phyloP scores from a whole-genome alignment of 495 filamentous ascomycete genomes.

The Neurospora sp. region DNA sequence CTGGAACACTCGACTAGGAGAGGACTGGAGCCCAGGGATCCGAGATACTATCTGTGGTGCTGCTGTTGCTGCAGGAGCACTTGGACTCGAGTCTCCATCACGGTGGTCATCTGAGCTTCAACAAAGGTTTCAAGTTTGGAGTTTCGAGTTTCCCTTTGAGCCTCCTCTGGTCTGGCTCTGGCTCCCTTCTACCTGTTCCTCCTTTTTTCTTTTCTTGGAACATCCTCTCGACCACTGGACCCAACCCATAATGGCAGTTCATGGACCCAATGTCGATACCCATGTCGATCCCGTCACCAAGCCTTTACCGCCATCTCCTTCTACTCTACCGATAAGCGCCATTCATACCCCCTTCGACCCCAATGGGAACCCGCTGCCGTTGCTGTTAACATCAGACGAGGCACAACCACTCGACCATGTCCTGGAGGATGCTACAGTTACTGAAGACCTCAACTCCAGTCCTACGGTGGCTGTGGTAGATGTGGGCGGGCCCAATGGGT shows the following conservation, averaged over 20 bases:
- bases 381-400: conserved; percentile 5
- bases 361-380: not conserved
- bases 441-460: not conserved
- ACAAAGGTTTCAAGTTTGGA: not conserved
- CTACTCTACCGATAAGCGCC: not conserved
- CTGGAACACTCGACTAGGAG: not conserved
- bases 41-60: not conserved
- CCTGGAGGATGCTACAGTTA: not conserved
- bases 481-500: conserved; percentile 14
- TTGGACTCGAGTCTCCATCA: not conserved
- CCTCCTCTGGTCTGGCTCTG: not conserved
- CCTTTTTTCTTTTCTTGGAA: not conserved
- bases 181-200: not conserved
- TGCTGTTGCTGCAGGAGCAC: not conserved
- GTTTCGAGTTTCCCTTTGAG: not conserved
- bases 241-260: not conserved
- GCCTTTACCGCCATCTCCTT: not conserved
- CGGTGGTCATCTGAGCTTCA: not conserved
- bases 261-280: not conserved
- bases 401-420: not conserved
- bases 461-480: conserved; percentile 6
- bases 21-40: not conserved
- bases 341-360: not conserved
- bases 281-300: not conserved
- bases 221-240: not conserved